Conservation (phyloP, 2,329 filamentous ascomycete genomes). For the Alternaria arbusti region DNA sequence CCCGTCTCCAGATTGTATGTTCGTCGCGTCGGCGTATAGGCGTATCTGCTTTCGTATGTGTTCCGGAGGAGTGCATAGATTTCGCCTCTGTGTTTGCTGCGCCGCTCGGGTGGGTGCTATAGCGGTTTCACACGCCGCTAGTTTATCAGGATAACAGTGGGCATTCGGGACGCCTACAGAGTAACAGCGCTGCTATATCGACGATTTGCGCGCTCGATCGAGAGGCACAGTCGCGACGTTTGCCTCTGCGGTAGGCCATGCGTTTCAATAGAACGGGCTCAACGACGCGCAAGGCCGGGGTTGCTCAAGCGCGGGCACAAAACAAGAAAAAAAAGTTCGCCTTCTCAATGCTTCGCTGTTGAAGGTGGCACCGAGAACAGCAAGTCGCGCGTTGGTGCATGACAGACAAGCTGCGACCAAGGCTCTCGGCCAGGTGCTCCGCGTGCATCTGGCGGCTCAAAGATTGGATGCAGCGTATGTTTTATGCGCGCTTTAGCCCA, state of each 20-base stretch:
- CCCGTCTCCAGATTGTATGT: neutral
- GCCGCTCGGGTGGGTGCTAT: constrained; percentile 1
- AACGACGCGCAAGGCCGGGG: neutral
- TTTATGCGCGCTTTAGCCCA: constrained; percentile 17
- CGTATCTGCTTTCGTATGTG: neutral
- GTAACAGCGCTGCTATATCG: neutral
- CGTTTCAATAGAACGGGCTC: neutral
- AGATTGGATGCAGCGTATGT: constrained; percentile 1
- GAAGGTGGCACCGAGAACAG: constrained; percentile 12
- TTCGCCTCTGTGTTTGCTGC: neutral
- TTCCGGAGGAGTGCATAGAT: neutral
- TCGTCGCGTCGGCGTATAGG: neutral
- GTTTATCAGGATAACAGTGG: neutral
- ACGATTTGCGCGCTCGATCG: neutral
- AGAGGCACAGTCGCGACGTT: neutral
- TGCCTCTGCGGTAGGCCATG: neutral
- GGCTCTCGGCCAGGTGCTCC: constrained; percentile 29
- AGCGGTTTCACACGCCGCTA: constrained; percentile 5
- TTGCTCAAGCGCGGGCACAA: neutral
- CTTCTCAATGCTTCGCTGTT: constrained; percentile 6
- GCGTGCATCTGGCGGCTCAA: constrained; percentile 9
- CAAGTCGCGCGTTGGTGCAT: constrained; percentile 24
- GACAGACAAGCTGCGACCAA: constrained; percentile 20
- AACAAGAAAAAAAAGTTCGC: constrained; percentile 7
- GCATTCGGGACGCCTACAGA: neutral